A percentile compares a stretch with the other conserved stretches of the same genome.
Conservation (phyloP, 2,329 filamentous ascomycete species). For the Falciphora oryzae region DNA sequence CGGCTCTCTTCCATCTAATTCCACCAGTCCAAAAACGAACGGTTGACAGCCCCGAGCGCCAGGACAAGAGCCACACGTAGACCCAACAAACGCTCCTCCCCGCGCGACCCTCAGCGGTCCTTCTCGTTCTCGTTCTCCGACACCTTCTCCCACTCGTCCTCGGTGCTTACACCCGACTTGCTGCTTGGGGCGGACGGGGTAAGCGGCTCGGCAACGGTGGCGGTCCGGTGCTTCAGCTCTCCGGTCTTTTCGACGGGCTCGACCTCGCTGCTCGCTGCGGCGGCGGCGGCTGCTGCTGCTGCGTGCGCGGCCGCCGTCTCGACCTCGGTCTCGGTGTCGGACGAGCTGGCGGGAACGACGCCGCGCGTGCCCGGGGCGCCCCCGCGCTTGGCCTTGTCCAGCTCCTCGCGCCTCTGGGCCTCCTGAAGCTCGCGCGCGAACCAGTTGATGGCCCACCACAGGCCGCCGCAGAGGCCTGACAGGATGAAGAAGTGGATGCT, state of each 20-base stretch:
- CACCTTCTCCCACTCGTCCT: conserved; percentile 97
- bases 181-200: conserved; percentile 31
- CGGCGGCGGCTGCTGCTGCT: conserved; percentile 16
- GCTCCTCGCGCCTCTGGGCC: conserved; percentile 38
- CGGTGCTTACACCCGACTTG: conserved; percentile 65
- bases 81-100: neutral
- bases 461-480: conserved; percentile 68
- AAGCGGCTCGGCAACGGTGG: conserved; percentile 33
- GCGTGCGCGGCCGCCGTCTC: conserved; percentile 27
- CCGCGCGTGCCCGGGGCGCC: conserved; percentile 25
- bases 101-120: conserved; percentile 14
- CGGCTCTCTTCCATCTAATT: neutral
- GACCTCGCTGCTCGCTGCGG: conserved; percentile 29
- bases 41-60: neutral
- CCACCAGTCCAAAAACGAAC: neutral
- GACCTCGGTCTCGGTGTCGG: conserved; percentile 48
- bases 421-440: conserved; percentile 65
- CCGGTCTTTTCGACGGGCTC: conserved; percentile 36
- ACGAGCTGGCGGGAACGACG: conserved; percentile 27
- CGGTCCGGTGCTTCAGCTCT: conserved; percentile 43
- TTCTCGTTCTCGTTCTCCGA: conserved; percentile 63
- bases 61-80: neutral
- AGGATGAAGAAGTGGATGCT: conserved; percentile 86
- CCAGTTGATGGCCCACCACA: conserved; percentile 98
- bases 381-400: conserved; percentile 30